Conservation (phyloP, 139 green algal species). For the Micractinium sp. region DNA sequence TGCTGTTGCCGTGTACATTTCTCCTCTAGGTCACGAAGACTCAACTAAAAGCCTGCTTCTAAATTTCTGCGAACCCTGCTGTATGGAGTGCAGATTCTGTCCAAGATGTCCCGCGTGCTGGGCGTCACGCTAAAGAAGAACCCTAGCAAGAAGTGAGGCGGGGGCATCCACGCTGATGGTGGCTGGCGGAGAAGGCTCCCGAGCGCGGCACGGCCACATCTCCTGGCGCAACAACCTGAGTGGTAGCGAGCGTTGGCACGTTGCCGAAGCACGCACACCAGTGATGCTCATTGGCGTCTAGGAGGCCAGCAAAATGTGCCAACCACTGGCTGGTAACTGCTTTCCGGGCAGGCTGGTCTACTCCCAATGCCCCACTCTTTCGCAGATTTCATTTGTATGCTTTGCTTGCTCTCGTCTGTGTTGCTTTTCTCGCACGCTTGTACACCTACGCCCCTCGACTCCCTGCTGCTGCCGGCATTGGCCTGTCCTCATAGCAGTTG, state of each 20-base stretch:
- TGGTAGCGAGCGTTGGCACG: neutral
- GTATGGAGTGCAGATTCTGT: slow-evolving; percentile 70
- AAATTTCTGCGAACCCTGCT: neutral
- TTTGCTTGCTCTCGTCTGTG: neutral
- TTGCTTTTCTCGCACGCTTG: neutral
- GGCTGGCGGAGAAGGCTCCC: neutral
- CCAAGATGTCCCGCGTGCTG: slow-evolving; percentile 90
- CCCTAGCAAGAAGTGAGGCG: slow-evolving; percentile 56
- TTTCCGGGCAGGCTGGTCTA: too few species aligned
- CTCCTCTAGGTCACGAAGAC: neutral
- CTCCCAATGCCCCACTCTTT: neutral
- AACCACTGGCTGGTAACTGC: too few species aligned
- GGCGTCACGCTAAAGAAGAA: slow-evolving; percentile 77
- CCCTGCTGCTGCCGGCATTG: neutral
- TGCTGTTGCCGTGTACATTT: neutral
- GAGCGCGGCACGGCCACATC: neutral
- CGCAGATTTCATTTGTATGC: neutral
- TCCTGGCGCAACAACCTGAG: neutral
- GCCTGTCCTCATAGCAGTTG: neutral
- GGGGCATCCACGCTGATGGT: neutral
- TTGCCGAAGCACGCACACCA: neutral
- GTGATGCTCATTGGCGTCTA: neutral
- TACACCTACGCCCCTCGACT: neutral
- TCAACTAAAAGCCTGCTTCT: neutral
- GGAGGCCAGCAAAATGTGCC: neutral